Conservation (phyloP, 352 stramenopile genomes). For the Globisporangium perplexum region DNA sequence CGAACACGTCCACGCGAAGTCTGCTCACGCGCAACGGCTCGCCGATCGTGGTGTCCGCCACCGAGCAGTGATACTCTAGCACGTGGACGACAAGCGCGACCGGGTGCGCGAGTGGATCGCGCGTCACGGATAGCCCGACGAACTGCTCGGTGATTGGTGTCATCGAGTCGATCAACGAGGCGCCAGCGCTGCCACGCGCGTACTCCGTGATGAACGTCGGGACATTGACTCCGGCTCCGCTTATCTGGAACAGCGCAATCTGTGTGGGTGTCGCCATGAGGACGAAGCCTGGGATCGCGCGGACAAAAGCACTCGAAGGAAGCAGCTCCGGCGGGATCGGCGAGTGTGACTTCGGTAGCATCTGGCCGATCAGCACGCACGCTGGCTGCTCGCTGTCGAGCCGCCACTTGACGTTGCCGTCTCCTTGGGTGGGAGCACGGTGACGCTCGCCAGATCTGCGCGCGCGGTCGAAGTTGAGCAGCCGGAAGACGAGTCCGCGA, state of each 20-base stretch:
- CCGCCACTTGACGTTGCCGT: not conserved
- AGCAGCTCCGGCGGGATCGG: not conserved
- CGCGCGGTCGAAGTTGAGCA: conserved; percentile 18
- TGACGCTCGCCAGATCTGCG: conserved; percentile 7
- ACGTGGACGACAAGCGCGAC: conserved; percentile 7
- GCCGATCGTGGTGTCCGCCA: not conserved
- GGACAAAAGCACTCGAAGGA: not conserved
- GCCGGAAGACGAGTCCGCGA: conserved; percentile 20
- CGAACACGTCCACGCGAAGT: conserved; percentile 20
- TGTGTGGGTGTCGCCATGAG: conserved; percentile 11
- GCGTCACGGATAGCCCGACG: conserved; percentile 1
- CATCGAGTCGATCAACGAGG: not conserved
- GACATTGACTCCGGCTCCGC: not conserved
- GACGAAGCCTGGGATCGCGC: conserved; percentile 23
- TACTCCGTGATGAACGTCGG: conserved; percentile 21
- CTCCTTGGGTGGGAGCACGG: too few relatives aligned
- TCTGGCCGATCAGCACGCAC: conserved; percentile 7
- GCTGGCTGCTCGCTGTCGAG: conserved; percentile 1
- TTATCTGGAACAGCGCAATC: conserved; percentile 24
- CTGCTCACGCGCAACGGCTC: not conserved
- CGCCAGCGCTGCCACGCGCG: not conserved
- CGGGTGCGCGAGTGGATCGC: conserved; percentile 12
- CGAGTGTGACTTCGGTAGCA: not conserved
- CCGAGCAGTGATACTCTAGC: not conserved
- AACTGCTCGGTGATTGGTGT: not conserved